Evolutionary conservation across 1,284 basidiomycete genomes (phyloP), one percentile per base, ranked within the genome.

Genomic region (Microstroma glucosiphilum): DNA sequence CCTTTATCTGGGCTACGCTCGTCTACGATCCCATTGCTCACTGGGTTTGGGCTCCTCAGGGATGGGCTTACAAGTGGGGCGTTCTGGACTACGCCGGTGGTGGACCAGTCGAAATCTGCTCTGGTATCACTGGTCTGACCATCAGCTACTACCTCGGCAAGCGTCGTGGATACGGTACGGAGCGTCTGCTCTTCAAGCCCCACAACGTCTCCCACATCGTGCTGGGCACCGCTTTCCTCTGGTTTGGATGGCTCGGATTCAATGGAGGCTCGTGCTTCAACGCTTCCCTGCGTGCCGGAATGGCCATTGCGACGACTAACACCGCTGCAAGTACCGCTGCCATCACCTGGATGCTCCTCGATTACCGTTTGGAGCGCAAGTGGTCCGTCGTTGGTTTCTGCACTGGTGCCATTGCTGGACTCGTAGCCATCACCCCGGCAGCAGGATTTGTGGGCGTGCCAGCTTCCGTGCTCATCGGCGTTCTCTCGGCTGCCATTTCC

Each of bases 191-290:
- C 73, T 96, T 92, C 83, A 87, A 91, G 66, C 92, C 92, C 9
- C 91, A 93, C 80, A 96, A 94, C 77, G 91, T 96, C 19, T 88
- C 88, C 40, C 83, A 92, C 80, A 89, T 96, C 72, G 88, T 87
- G 61, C 85, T 96, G 58, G 93, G 93, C 66, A 93, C 88, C 15
- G 85, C 87, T 13, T 85, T 96, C 69, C 87, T 96, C 62, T 96
- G 91, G 91, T 89, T 94, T 76, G 92, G 92, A 61, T 96, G 93
- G 93, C 92, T 93, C 76, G 92, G 89, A 13, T 90, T 89, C 83
- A 93, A 93, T 81, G 91, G 91, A 49, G 85, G 85, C 15, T 90
- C 88, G 58, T 89, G 91, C 9, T 92, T 92, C 73, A 90, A 90
- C 60, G 92, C 92, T 21, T 93, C 93, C 79, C 83, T 96, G 48